Evolutionary conservation across 1,284 basidiomycete genomes (phyloP).

Genomic region (Stereum hirsutum): DNA sequence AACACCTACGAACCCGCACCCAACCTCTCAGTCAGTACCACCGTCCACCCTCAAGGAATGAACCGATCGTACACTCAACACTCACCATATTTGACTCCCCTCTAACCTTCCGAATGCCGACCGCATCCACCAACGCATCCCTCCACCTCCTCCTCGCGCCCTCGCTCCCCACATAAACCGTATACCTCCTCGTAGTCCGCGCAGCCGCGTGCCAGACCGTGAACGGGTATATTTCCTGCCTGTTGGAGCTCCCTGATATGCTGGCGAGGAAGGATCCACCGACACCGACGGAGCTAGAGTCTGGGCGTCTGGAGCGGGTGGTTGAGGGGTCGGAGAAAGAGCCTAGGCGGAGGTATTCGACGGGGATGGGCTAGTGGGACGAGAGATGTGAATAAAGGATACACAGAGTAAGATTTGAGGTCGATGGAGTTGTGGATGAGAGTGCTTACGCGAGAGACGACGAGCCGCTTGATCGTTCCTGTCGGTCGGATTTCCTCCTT

Average conservation of each 20-base stretch:
- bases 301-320: constrained; percentile 42
- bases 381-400: not conserved
- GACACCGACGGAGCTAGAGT: not conserved
- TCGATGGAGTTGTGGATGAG: not conserved
- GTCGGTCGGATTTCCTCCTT: constrained; percentile 46
- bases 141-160: constrained; percentile 51
- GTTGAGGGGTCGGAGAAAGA: constrained; percentile 50
- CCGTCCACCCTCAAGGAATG: not conserved
- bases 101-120: constrained; percentile 47
- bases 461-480: constrained; percentile 36
- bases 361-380: constrained; percentile 53
- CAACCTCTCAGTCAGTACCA: not conserved
- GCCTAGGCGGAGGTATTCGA: constrained; percentile 66
- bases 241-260: constrained; percentile 34
- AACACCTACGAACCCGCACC: constrained; percentile 43
- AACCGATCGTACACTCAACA: constrained; percentile 18
- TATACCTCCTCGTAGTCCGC: constrained; percentile 51
- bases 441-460: constrained; percentile 53
- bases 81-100: constrained; percentile 66
- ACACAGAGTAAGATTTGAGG: not conserved
- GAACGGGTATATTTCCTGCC: constrained; percentile 55
- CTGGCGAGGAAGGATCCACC: constrained; percentile 53
- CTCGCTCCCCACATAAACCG: constrained; percentile 57
- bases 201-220: constrained; percentile 62
- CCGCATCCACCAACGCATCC: constrained; percentile 46